Percentiles rank a stretch among this genome's conserved stretches.
These are phyloP conservation scores for Anaeromyces robustus DNA, from an alignment of 192 early-diverging fungal species.

Conservation along the genomic window DNA sequence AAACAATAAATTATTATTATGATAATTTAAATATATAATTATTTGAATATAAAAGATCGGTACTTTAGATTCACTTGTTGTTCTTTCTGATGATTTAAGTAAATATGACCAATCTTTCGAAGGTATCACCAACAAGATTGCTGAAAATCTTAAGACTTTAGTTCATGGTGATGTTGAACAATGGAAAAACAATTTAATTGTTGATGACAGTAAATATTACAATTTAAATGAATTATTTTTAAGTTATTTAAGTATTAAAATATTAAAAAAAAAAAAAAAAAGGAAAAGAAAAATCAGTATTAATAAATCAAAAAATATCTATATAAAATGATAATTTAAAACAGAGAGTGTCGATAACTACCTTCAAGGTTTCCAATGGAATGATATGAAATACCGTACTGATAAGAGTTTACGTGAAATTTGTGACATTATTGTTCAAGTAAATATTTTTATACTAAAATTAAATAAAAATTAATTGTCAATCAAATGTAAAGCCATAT, in stretches of 20 bases:
- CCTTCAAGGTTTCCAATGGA: conserved; percentile 80
- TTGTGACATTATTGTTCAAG: conserved; percentile 57
- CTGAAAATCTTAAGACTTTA: conserved; percentile 70
- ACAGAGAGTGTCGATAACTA: conserved; percentile 77
- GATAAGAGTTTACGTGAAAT: conserved; percentile 86
- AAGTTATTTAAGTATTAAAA: too few species aligned
- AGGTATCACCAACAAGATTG: conserved; percentile 55
- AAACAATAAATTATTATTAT: too few species aligned
- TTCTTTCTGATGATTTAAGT: conserved; percentile 84
- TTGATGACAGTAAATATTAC: conserved; percentile 60
- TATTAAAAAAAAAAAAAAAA: too few species aligned
- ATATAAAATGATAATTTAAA: not conserved
- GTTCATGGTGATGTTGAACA: conserved; percentile 43
- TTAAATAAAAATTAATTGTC: not conserved
- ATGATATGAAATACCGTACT: conserved; percentile 87
- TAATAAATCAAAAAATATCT: too few species aligned
- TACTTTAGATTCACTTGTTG: conserved; percentile 81
- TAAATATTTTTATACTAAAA: conserved; percentile 8
- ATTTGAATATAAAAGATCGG: conserved; percentile 49
- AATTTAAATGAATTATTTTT: too few species aligned
- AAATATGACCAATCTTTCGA: conserved; percentile 74
- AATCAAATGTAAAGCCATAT: too few species aligned
- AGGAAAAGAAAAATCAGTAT: too few species aligned
- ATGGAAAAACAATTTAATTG: conserved; percentile 44
- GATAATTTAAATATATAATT: not conserved